phyloP scores from a whole-genome alignment of 2,329 filamentous ascomycete genomes.

The Alternaria sp. region DNA sequence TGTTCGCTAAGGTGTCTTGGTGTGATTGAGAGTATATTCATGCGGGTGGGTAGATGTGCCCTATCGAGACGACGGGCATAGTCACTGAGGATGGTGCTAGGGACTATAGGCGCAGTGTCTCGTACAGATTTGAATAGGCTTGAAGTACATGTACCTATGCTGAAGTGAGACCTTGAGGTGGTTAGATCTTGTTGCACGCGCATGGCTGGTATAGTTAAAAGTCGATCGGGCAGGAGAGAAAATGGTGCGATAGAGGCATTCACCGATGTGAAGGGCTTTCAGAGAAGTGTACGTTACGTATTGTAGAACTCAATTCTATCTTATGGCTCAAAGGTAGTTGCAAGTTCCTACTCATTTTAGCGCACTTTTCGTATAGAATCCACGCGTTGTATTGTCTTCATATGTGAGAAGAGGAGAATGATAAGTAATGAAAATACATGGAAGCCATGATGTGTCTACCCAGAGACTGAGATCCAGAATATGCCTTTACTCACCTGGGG shows the following conservation, averaged over 20 bases:
- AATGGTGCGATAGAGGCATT: background rate
- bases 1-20: background rate
- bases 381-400: background rate
- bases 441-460: too few relatives aligned
- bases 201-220: too few relatives aligned
- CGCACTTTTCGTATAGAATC: background rate
- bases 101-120: too few relatives aligned
- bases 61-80: background rate
- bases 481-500: background rate
- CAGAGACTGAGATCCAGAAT: background rate
- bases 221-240: background rate
- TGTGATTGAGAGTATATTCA: background rate
- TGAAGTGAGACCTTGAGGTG: background rate
- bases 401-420: background rate
- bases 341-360: background rate
- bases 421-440: background rate
- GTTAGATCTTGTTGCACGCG: too few relatives aligned
- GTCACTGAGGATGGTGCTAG: background rate
- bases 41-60: background rate
- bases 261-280: background rate
- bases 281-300: background rate
- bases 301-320: background rate
- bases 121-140: background rate
- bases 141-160: background rate
- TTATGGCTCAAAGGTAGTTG: background rate